Evolutionary conservation across 768 basidiomycete species (phyloP).

Genomic region (Chlorophyllum brunneum): DNA sequence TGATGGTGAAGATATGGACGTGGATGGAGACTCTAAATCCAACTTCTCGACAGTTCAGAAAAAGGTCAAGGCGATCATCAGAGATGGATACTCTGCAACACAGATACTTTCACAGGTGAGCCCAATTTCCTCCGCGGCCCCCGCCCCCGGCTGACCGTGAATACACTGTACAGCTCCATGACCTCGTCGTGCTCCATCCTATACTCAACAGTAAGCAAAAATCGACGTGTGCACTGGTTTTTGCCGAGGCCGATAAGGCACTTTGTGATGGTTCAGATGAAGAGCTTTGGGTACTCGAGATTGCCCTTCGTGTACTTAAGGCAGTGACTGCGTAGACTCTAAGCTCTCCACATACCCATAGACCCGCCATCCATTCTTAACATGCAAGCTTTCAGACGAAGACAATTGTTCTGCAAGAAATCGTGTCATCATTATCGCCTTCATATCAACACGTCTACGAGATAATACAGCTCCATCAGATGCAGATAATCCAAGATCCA

Average conservation of each 20-base stretch:
- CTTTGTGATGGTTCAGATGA: conserved; percentile 96
- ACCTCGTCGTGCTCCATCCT: conserved; percentile 81
- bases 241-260: conserved; percentile 96
- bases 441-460: conserved; percentile 2
- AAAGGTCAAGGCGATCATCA: conserved; percentile 72
- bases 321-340: conserved; percentile 34
- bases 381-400: background rate
- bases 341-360: background rate
- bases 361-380: background rate
- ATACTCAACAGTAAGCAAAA: conserved; percentile 79
- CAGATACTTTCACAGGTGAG: conserved; percentile 86
- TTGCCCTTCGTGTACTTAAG: conserved; percentile 76
- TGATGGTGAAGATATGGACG: conserved; percentile 40
- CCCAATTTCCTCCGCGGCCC: background rate
- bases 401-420: conserved; percentile 5
- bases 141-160: conserved; percentile 27
- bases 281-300: conserved; percentile 90
- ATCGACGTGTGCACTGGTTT: conserved; percentile 70
- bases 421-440: conserved; percentile 5
- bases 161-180: conserved; percentile 66
- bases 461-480: conserved; percentile 8
- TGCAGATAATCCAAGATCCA: conserved; percentile 1
- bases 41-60: conserved; percentile 59
- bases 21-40: conserved; percentile 36
- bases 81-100: conserved; percentile 90